Base-by-base conservation (phyloP, 2,329 filamentous ascomycete genomes). In the Stagonosporopsis chrysanthemi region DNA sequence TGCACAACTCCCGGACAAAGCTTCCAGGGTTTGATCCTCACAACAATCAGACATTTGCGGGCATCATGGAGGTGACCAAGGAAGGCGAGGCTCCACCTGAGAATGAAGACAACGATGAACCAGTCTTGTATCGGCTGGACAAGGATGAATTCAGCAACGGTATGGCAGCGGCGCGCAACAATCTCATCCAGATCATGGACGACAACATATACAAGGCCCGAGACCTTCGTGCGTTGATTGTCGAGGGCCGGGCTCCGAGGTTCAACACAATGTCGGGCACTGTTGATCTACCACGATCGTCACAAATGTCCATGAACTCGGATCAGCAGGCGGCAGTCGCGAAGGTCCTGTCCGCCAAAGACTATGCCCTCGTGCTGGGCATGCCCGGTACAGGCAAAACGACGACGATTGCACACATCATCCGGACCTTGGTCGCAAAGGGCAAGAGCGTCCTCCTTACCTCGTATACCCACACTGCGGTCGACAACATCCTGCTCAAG, bases 331-430 rank as follows among this genome's bases (percentile, higher is more conserved):
- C 83, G 56, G 95, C 95, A 0, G 92, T 99, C 49, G 86, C 92
- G 66, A 98, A 97, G 76, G 94, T 99, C 36, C 96, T 99, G 90
- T 92, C 90, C 69, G 94, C 95, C 3, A 86, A 90, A 65, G 93
- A 99, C 78, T 99, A 98, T 75, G 94, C 95, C 7, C 83, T 99
- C n/a, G 93, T 99, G 12, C 85, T 99, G 19, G 95, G 95, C 26
- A 99, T 99, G 95, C 95, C 95, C 1, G 95, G 95, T 7, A 99
- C 95, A 0, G 95, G 95, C 56, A 99, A 99, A 77, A 99, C 95
- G 2, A 99, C 95, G 0, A 99, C 95, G 0, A 98, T 99, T 70
- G 92, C 94, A 5, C 93, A 98, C 73, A 97, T 99, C 66, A 98
- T 99, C 68, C 88, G 91, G 41, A 91, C 94, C 0, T 82, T 99